phyloP scores from a whole-genome alignment of 2,329 filamentous ascomycete species.

The Neonectria faginata region DNA sequence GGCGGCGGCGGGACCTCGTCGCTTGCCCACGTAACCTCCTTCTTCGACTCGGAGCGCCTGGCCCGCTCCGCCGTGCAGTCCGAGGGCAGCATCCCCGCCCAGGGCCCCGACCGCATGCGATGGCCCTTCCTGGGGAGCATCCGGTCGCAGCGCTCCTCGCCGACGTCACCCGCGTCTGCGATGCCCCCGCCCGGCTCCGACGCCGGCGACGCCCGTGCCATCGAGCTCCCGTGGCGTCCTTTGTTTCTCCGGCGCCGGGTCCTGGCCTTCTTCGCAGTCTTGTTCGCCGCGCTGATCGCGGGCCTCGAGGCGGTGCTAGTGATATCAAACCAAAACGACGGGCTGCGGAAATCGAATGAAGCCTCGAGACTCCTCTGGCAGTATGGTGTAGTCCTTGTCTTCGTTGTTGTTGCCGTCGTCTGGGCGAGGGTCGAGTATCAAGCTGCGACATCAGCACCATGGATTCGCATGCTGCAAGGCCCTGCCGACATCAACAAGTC shows the following conservation, averaged over 20 bases:
- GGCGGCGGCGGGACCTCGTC: conserved; percentile 18
- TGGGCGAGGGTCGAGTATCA: conserved; percentile 56
- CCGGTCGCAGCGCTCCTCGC: conserved; percentile 35
- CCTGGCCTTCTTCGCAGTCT: conserved; percentile 45
- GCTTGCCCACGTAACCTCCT: conserved; percentile 38
- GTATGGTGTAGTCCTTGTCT: conserved; percentile 50
- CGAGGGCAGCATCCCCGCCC: conserved; percentile 25
- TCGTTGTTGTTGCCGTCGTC: conserved; percentile 48
- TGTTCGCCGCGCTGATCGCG: conserved; percentile 47
- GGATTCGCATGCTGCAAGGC: conserved; percentile 50
- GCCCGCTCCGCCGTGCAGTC: conserved; percentile 38
- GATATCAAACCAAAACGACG: conserved; percentile 48
- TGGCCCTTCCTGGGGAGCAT: conserved; percentile 47
- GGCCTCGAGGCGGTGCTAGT: conserved; percentile 48
- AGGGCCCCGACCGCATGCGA: conserved; percentile 30
- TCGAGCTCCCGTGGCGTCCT: conserved; percentile 51
- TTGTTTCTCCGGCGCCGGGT: conserved; percentile 51
- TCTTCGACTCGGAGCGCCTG: conserved; percentile 44
- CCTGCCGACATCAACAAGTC: conserved; percentile 47
- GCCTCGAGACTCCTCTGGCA: conserved; percentile 53
- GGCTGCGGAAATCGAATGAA: conserved; percentile 43
- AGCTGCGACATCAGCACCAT: conserved; percentile 53
- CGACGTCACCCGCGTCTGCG: conserved; percentile 27
- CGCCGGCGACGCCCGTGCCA: conserved; percentile 42
- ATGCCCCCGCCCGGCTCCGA: conserved; percentile 24